Evolutionary conservation across 116 monocot species (phyloP).

Genomic region (Iris pallida): DNA sequence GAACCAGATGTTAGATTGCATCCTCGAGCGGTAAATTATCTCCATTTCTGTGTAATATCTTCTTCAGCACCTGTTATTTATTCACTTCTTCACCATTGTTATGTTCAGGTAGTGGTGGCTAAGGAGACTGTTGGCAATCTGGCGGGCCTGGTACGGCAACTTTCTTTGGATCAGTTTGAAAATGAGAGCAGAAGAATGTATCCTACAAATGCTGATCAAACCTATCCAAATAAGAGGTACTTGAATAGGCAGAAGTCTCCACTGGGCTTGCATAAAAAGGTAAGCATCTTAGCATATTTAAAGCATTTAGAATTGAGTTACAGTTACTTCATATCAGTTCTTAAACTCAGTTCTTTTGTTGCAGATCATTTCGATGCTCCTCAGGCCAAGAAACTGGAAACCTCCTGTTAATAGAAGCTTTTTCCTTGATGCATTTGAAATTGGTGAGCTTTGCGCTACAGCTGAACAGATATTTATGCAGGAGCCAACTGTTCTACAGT

Average conservation of each 20-base stretch:
- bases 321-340: no score
- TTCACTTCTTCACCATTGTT: constrained; percentile 1
- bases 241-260: constrained; percentile 88
- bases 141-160: constrained; percentile 81
- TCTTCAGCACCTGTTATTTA: no score
- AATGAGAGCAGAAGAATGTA: constrained; percentile 99
- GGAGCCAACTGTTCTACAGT: constrained; percentile 91
- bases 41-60: no score
- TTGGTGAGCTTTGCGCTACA: constrained; percentile 95
- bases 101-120: constrained; percentile 94
- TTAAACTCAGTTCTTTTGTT: constrained; percentile 15
- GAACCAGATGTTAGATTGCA: constrained; percentile 82
- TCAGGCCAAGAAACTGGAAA: constrained; percentile 87
- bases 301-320: constrained; percentile 2
- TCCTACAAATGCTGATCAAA: constrained; percentile 71
- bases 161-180: constrained; percentile 97
- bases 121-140: constrained; percentile 90
- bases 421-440: constrained; percentile 93
- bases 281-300: constrained; percentile 5
- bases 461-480: constrained; percentile 96
- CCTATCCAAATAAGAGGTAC: constrained; percentile 47
- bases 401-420: constrained; percentile 79
- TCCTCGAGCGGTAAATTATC: constrained; percentile 71
- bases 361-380: constrained; percentile 83
- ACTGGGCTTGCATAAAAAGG: constrained; percentile 89